These are phyloP conservation scores for Aspergillus ustus DNA, from an alignment of 2,329 filamentous ascomycete genomes.

Conservation along the genomic window DNA sequence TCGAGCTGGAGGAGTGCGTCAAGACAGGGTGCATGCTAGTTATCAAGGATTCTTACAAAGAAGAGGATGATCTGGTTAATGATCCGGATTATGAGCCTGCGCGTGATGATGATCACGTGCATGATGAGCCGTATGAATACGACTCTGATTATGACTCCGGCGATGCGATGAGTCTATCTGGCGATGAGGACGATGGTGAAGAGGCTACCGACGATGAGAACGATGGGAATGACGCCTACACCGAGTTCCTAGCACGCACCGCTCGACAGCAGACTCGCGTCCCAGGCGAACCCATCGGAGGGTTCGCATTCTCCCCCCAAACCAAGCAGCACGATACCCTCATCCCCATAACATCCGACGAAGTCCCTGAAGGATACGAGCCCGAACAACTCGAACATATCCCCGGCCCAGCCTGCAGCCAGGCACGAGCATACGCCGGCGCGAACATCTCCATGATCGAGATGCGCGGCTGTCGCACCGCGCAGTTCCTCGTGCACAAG, in stretches of 20 bases:
- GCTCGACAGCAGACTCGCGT: too few relatives aligned
- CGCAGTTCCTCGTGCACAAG: slow-evolving; percentile 23
- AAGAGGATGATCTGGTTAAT: neutral
- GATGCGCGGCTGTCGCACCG: slow-evolving; percentile 23
- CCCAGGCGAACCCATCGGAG: neutral
- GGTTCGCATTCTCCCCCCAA: neutral
- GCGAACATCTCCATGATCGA: slow-evolving; percentile 20
- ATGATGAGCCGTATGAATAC: neutral
- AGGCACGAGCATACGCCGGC: neutral
- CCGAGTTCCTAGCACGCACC: neutral
- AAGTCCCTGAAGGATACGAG: neutral
- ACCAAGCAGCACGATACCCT: neutral
- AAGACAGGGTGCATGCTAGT: neutral
- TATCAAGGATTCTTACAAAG: neutral
- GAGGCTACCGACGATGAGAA: neutral
- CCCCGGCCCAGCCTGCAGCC: neutral
- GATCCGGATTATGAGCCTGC: neutral
- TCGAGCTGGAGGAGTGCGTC: neutral
- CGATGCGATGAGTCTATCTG: neutral
- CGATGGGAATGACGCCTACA: neutral
- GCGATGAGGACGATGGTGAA: too few relatives aligned
- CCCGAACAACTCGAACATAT: slow-evolving; percentile 2
- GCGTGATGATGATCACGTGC: neutral
- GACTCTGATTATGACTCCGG: neutral
- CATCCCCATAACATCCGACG: neutral